Conservation (phyloP, 768 basidiomycete genomes). For the Phlegmacium glaucopus region DNA sequence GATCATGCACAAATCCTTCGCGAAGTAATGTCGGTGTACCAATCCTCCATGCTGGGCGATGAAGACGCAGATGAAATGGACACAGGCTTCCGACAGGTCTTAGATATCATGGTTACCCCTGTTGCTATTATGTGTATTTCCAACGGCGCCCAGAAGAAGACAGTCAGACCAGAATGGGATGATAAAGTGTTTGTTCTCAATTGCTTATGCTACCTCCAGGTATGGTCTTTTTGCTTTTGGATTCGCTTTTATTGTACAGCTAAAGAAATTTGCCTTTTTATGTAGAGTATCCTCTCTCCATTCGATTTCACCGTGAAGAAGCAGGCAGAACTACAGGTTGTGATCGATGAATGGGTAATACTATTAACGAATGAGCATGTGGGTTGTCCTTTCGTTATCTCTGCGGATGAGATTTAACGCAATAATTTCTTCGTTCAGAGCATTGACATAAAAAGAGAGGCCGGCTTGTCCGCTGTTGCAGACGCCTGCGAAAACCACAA, state of each 20-base stretch:
- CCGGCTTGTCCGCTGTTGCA: conserved; percentile 47
- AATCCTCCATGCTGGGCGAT: conserved; percentile 76
- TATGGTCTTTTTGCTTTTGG: conserved; percentile 27
- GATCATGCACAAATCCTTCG: conserved; percentile 83
- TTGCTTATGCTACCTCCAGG: conserved; percentile 80
- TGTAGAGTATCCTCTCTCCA: conserved; percentile 60
- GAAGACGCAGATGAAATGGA: conserved; percentile 40
- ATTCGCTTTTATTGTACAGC: background rate
- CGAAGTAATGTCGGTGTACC: conserved; percentile 87
- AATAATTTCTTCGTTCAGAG: conserved; percentile 25
- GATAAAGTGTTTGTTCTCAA: conserved; percentile 81
- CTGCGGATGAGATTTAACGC: background rate
- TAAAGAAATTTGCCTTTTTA: conserved; percentile 2
- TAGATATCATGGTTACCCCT: conserved; percentile 85
- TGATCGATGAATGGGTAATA: conserved; percentile 60
- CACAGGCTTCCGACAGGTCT: conserved; percentile 61
- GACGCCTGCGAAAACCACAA: conserved; percentile 38
- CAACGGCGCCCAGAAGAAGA: conserved; percentile 64
- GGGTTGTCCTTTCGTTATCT: conserved; percentile 24
- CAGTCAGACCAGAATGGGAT: conserved; percentile 67
- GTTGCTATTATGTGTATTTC: conserved; percentile 70
- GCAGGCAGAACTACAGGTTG: conserved; percentile 49
- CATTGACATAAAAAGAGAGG: conserved; percentile 51
- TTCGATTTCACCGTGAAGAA: conserved; percentile 69
- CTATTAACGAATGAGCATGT: conserved; percentile 83